Base-by-base conservation (phyloP, 2,329 filamentous ascomycete genomes). In the Colletotrichum viniferum region DNA sequence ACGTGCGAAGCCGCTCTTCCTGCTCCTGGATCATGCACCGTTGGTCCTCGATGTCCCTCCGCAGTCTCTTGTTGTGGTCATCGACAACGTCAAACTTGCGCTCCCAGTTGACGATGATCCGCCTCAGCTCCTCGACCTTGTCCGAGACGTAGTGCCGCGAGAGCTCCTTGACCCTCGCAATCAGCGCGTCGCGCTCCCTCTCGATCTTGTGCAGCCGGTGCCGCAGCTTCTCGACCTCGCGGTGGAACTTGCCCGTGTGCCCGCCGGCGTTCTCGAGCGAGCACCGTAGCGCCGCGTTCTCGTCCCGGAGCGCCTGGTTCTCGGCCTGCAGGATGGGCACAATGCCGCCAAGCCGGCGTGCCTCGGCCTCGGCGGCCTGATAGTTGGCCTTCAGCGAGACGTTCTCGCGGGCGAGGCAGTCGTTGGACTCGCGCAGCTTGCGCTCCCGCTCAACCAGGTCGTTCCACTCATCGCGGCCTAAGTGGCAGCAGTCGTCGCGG, bases 221-320 rank as follows among this genome's bases (percentile, higher is more conserved):
- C 4, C 82, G 81, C 13, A 86, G 78, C 60, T 79, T 80, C 32
- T 84, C 82, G 32, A 83, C 69, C 64, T 86, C 83, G 60, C 70
- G 78, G 38, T 82, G 79, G 60, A 82, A 80, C 43, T 80, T 82
- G 63, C 79, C 78, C 3, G 82, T 80, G 67, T 79, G 76, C 24
- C 82, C 81, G n/a, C 82, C 78, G 2, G 79, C 78, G 32, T 78
- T 82, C 34, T 86, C 84, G 48, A 84, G 76, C 8, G 82, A 81
- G n/a, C 81, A 82, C 14, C 85, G 83, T 7, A 88, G 82, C 9
- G 82, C 80, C 18, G 82, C 79, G 77, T 87, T 87, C 36, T 88
- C 85, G 18, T 81, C 81, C 4, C 79, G 77, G 6, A 88, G 83
- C 12, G 80, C 77, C 38, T 78, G 79, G 69, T 86, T 81, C 73